Base-by-base conservation (phyloP, 2,329 filamentous ascomycete genomes). In the Cladosporium sp. region DNA sequence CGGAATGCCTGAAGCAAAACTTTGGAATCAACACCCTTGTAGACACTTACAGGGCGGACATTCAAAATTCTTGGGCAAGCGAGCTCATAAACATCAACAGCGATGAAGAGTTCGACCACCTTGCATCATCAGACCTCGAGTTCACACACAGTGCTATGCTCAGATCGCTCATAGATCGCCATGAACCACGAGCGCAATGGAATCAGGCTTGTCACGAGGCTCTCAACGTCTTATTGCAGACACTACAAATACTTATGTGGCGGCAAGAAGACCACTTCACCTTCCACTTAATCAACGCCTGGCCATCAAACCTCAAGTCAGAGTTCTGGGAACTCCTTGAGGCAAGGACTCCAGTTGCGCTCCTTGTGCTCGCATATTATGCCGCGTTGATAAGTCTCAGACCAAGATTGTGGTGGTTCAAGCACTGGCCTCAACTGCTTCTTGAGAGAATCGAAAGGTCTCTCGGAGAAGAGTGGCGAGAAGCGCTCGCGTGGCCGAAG, bases 181-280 rank as follows among this genome's bases (percentile, higher is more conserved):
- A 58, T 19, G 55, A 58, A n/a, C 36, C 17, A 9, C 55, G 55
- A n/a, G n/a, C 14, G 17, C 14, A 39, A 6, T 58, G 12, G 8
- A 50, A 51, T 5, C 22, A 30, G 15, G 55, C 55, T 42, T 58
- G 55, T n/a, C 55, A 58, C 42, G 14, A 40, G 17, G 55, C 55
- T 5, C 45, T 58, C 20, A 28, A 17, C 4, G 14, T 40, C 28
- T 25, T 58, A 8, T 22, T 58, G 9, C 55, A 40, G 20, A 40
- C 55, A 19, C 22, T 45, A 4, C 55, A 58, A 5, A 58, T 58
- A 8, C 45, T 58, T 5, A 50, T 58, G 55, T 58, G 55, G 55
- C 52, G 52, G 12, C 51, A 40, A n/a, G 25, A 54, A 54, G 30
- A 54, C n/a, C 51, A 54, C 38, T 42, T 22, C 12, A 54, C 51